Percentiles rank a stretch among this genome's conserved stretches.
Conservation (phyloP, 1,284 basidiomycete species). For the Sporisorium sorghi region DNA sequence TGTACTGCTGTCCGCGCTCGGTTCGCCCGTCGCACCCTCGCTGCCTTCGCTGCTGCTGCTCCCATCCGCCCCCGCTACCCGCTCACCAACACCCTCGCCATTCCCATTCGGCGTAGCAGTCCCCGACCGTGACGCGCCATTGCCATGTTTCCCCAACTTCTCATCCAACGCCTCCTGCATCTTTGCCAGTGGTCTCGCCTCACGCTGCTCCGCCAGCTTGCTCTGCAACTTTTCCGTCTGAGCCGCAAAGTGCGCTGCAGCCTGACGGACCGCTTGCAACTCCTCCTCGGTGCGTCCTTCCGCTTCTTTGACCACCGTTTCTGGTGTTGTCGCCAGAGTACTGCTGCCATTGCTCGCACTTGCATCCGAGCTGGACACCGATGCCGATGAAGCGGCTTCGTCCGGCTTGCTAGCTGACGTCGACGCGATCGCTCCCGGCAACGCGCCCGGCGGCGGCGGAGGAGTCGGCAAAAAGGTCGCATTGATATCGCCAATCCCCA, state of each 20-base stretch:
- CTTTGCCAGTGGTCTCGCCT: slow-evolving; percentile 86
- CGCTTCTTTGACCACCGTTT: slow-evolving; percentile 15
- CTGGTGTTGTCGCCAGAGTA: slow-evolving; percentile 8
- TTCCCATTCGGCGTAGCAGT: slow-evolving; percentile 28
- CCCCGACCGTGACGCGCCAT: slow-evolving; percentile 27
- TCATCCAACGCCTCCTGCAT: slow-evolving; percentile 76
- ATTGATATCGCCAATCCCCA: slow-evolving; percentile 99
- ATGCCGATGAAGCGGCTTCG: slow-evolving; percentile 28
- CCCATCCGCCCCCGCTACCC: neutral
- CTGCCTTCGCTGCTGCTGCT: slow-evolving; percentile 17
- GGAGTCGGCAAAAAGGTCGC: slow-evolving; percentile 85
- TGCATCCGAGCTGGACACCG: slow-evolving; percentile 4
- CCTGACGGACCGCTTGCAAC: slow-evolving; percentile 18
- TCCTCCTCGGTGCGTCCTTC: slow-evolving; percentile 31
- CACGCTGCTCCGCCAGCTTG: slow-evolving; percentile 81
- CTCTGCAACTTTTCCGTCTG: slow-evolving; percentile 47
- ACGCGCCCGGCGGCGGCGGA: slow-evolving; percentile 42
- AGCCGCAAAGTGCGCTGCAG: slow-evolving; percentile 33
- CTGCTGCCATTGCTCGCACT: slow-evolving; percentile 5
- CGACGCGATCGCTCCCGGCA: slow-evolving; percentile 18
- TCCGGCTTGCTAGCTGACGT: slow-evolving; percentile 18
- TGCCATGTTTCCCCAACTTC: slow-evolving; percentile 74
- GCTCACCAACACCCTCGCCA: neutral
- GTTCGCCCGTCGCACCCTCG: slow-evolving; percentile 4
- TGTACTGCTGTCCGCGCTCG: slow-evolving; percentile 52